Base-by-base conservation (phyloP, 164 flowering plant genomes). In the Magnolia changhungtana region DNA sequence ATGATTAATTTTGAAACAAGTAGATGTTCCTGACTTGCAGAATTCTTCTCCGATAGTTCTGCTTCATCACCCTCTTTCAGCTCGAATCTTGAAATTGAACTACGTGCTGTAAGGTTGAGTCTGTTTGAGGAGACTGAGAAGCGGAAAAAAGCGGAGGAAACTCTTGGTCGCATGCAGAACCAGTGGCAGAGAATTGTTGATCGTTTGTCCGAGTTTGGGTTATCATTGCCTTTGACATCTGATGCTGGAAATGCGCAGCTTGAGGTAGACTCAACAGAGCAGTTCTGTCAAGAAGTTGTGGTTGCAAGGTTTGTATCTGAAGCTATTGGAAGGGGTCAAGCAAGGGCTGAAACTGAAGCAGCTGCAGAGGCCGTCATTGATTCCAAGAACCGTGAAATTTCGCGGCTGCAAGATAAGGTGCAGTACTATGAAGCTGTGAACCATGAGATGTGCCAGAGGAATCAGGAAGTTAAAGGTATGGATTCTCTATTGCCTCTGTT, bases 361-460 rank as follows among this genome's bases (percentile, higher is more conserved):
- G 93, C 88, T 80, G 87, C 91, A 88, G 94, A 92, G 79, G 80
- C 91, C 71, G 86, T 81, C 76, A 73, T 93, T 31, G 91, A 92
- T 64, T 67, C 85, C 29, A 95, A 93, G 88, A 91, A 90, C 81
- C 83, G 86, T 83, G 99, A 95, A 86, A 92, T 95, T 78, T 84
- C 96, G 74, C 90, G 99, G 23, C 79, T 95, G 61, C 77, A 58
- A 69, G 98, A 95, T 66, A 82, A 91, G 63, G 82, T 95, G 63
- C 88, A 87, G 73, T 94, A 91, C 80, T 95, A 91, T 77, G 99
- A 95, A 83, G 86, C 90, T 69, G 87, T 95, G 76, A 95, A 95
- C 80, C 83, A 13, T 64, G 99, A 94, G 82, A 96, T 94, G 99
- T 92, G 92, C 50, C 96, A 92, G 69, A 89, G 98, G 82, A 95